These are phyloP conservation scores for Metarhizium humberi DNA, from an alignment of 2,329 filamentous ascomycete species.

Conservation along the genomic window DNA sequence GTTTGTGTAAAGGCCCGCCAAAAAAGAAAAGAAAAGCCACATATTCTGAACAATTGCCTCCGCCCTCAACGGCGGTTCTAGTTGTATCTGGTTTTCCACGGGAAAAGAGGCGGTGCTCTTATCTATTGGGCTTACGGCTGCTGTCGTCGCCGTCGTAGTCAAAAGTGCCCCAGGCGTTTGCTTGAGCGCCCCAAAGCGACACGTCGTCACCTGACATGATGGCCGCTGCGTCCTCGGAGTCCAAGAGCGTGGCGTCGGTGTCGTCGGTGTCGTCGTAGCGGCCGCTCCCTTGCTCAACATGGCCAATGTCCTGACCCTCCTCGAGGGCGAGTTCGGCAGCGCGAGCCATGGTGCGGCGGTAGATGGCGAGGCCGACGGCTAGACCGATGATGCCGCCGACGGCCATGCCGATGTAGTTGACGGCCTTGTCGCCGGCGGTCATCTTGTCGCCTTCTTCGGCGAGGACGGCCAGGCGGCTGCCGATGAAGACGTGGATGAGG, in stretches of 20 bases:
- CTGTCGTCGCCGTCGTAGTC: constrained; percentile 20
- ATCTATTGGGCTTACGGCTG: neutral
- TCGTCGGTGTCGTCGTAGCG: constrained; percentile 34
- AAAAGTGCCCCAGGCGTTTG: constrained; percentile 24
- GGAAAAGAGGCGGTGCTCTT: neutral
- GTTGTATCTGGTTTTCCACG: neutral
- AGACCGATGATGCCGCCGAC: constrained; percentile 63
- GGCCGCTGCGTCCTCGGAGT: constrained; percentile 41
- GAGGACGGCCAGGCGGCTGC: constrained; percentile 69
- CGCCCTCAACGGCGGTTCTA: too few relatives aligned
- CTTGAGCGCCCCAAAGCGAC: constrained; percentile 41
- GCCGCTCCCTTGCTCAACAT: constrained; percentile 22
- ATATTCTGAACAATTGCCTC: too few relatives aligned
- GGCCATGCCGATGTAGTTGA: constrained; percentile 78
- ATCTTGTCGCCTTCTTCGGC: constrained; percentile 80
- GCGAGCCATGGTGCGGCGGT: constrained; percentile 57
- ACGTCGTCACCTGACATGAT: constrained; percentile 52
- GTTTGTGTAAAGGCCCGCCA: neutral
- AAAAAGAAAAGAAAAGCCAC: neutral
- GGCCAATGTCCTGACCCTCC: constrained; percentile 20
- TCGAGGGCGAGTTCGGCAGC: constrained; percentile 47
- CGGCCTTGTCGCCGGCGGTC: constrained; percentile 63
- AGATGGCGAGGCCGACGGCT: constrained; percentile 76
- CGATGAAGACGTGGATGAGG: constrained; percentile 87
- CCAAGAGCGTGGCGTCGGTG: constrained; percentile 13